Percentiles rank a stretch among this genome's conserved stretches.
These are phyloP conservation scores for Cicer judaicum DNA, from an alignment of 306 rosid genomes.

Conservation along the genomic window DNA sequence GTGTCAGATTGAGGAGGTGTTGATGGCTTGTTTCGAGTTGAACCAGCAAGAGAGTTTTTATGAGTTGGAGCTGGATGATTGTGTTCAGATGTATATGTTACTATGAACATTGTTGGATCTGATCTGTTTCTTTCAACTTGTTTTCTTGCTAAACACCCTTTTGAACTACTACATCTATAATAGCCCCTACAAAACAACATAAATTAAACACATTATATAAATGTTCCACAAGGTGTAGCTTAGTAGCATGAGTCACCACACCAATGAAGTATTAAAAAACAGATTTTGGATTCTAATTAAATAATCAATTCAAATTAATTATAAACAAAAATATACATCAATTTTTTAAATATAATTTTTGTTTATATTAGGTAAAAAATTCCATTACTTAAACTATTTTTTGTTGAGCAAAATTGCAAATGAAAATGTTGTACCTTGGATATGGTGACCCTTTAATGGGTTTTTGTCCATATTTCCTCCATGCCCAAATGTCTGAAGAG, in stretches of 20 bases:
- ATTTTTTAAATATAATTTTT: no score
- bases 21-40: conserved; percentile 80
- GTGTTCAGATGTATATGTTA: conserved; percentile 94
- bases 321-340: no score
- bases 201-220: background rate
- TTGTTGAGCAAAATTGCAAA: background rate
- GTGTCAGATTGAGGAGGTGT: conserved; percentile 30
- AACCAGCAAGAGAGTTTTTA: conserved; percentile 94
- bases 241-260: no score
- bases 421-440: conserved; percentile 72
- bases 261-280: no score
- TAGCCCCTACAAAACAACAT: conserved; percentile 71
- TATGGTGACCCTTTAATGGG: conserved; percentile 98
- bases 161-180: conserved; percentile 95
- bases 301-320: no score
- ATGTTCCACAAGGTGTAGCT: no score
- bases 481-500: conserved; percentile 96
- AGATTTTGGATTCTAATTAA: no score
- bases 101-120: conserved; percentile 92
- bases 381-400: background rate
- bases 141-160: conserved; percentile 95
- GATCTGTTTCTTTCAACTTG: conserved; percentile 94
- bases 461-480: conserved; percentile 98
- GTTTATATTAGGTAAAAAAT: no score
- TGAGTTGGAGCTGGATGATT: conserved; percentile 97